A percentile compares a stretch with the other conserved stretches of the same genome.
Evolutionary conservation across 176 grass and related monocot species (phyloP).

Genomic region (Pontederia paniculata): DNA sequence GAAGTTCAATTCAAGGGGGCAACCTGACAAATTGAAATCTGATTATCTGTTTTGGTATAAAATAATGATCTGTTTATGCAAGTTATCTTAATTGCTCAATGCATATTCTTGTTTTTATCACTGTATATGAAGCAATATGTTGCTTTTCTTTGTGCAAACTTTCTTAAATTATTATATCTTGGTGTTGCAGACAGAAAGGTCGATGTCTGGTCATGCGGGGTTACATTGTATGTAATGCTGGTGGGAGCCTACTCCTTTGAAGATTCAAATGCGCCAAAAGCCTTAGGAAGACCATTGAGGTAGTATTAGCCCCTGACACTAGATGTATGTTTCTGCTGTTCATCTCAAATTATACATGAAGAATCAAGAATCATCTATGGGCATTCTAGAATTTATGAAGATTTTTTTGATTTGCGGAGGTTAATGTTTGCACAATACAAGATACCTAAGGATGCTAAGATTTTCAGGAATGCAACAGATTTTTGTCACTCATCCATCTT

Average conservation of each 20-base stretch:
- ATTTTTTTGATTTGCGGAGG: constrained; percentile 31
- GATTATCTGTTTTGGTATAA: too few relatives aligned
- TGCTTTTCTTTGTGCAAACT: too few relatives aligned
- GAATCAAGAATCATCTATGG: neutral
- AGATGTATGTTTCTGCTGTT: neutral
- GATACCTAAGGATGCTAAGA: constrained; percentile 64
- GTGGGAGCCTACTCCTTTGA: constrained; percentile 77
- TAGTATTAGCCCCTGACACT: constrained; percentile 20
- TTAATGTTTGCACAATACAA: constrained; percentile 67
- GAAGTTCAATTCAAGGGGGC: too few relatives aligned
- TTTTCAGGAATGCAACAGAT: constrained; percentile 69
- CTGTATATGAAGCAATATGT: too few relatives aligned
- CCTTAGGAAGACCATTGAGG: constrained; percentile 63
- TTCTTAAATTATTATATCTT: constrained; percentile 4
- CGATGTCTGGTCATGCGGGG: constrained; percentile 74
- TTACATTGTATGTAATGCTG: constrained; percentile 71
- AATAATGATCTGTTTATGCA: too few relatives aligned
- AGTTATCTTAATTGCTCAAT: too few relatives aligned
- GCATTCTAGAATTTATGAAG: neutral
- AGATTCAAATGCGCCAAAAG: constrained; percentile 53
- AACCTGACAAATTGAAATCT: too few relatives aligned
- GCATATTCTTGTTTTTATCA: too few relatives aligned
- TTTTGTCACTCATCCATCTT: constrained; percentile 41
- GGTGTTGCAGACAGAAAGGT: constrained; percentile 46
- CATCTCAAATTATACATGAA: neutral